Conservation (phyloP, 1,139 yeast species). For the Candida glucosophila region DNA sequence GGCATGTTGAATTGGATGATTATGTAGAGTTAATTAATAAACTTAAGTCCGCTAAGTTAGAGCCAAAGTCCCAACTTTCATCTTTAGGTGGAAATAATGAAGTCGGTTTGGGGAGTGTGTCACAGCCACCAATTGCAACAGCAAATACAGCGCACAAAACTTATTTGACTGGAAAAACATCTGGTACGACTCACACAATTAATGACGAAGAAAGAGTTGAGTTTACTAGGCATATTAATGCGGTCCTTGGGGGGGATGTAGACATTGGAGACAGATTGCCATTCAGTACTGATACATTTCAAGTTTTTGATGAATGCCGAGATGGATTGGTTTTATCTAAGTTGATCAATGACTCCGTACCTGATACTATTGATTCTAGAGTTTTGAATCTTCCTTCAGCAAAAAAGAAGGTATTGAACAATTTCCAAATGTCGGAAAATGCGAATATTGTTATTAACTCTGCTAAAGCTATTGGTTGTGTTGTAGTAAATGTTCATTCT, state of each 20-base stretch:
- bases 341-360: conserved; percentile 93
- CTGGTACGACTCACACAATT: conserved; percentile 95
- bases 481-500: conserved; percentile 94
- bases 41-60: conserved; percentile 34
- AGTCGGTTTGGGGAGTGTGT: conserved; percentile 6
- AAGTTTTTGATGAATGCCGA: conserved; percentile 91
- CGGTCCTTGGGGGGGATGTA: conserved; percentile 83
- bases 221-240: conserved; percentile 91
- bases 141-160: conserved; percentile 60
- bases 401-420: conserved; percentile 74
- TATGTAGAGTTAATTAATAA: conserved; percentile 80
- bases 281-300: conserved; percentile 89
- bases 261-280: conserved; percentile 84
- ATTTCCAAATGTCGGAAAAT: conserved; percentile 92
- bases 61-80: conserved; percentile 15
- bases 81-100: too few relatives aligned
- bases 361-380: conserved; percentile 97
- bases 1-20: conserved; percentile 94
- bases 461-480: conserved; percentile 97
- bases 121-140: conserved; percentile 38
- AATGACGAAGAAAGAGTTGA: conserved; percentile 95
- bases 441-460: conserved; percentile 97
- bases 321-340: conserved; percentile 92
- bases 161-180: conserved; percentile 67
- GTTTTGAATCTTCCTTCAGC: conserved; percentile 79